These are phyloP conservation scores for Punctularia strigosozonata DNA, from an alignment of 768 basidiomycete species.

Conservation along the genomic window DNA sequence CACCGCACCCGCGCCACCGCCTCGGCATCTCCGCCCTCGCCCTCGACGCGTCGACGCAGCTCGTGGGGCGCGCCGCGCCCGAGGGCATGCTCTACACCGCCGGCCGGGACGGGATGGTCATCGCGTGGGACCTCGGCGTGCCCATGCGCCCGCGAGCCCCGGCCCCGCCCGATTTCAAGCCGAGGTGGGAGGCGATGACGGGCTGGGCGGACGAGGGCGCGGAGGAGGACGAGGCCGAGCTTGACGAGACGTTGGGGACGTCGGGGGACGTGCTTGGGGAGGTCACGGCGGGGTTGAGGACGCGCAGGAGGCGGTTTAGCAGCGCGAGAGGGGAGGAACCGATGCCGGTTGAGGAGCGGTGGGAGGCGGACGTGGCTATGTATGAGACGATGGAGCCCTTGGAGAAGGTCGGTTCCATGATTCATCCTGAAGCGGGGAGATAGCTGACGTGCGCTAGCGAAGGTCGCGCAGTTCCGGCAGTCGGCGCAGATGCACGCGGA, in stretches of 20 bases:
- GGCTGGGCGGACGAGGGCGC: conserved; percentile 68
- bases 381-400: no score
- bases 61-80: conserved; percentile 52
- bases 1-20: conserved; percentile 66
- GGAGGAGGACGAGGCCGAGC: conserved; percentile 56
- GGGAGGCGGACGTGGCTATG: conserved; percentile 61
- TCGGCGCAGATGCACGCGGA: conserved; percentile 83
- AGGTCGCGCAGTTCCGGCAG: conserved; percentile 69
- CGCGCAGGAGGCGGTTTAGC: conserved; percentile 21
- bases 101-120: conserved; percentile 79
- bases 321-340: conserved; percentile 11
- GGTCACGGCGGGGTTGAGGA: conserved; percentile 25
- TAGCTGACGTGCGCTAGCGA: no score
- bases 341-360: conserved; percentile 59
- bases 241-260: conserved; percentile 40
- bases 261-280: conserved; percentile 75
- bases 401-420: conserved; percentile 30
- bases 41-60: conserved; percentile 70
- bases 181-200: conserved; percentile 70
- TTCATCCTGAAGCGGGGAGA: no score
- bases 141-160: conserved; percentile 38
- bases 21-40: conserved; percentile 83
- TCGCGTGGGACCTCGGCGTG: conserved; percentile 78
- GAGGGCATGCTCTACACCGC: conserved; percentile 87
- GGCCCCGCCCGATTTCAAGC: conserved; percentile 13